phyloP scores from a whole-genome alignment of 495 filamentous ascomycete species.

The Penicillium waksmanii region DNA sequence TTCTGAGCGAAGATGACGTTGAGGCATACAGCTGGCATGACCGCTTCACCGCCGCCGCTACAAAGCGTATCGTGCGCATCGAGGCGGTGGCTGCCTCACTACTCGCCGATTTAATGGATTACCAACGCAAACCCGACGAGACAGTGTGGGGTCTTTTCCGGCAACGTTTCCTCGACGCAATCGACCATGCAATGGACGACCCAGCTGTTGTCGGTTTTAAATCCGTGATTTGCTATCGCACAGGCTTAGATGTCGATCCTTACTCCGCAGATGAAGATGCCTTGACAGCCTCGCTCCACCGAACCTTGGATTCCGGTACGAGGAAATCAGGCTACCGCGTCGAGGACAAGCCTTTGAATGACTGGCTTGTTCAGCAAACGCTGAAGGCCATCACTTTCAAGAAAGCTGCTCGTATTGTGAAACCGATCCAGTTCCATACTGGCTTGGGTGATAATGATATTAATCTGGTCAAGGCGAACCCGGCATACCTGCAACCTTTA shows the following conservation, averaged over 20 bases:
- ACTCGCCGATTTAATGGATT: slow-evolving; percentile 49
- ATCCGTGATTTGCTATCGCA: slow-evolving; percentile 81
- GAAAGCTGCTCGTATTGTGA: slow-evolving; percentile 43
- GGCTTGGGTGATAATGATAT: slow-evolving; percentile 88
- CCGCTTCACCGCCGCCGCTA: slow-evolving; percentile 60
- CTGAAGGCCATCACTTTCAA: slow-evolving; percentile 34
- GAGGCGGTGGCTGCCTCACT: slow-evolving; percentile 74
- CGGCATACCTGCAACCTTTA: slow-evolving; percentile 74
- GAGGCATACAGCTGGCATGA: slow-evolving; percentile 72
- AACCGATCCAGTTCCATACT: slow-evolving; percentile 87
- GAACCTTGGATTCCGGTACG: slow-evolving; percentile 29
- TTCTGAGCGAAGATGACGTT: slow-evolving; percentile 61
- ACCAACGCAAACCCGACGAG: slow-evolving; percentile 25
- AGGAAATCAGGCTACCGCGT: slow-evolving; percentile 52
- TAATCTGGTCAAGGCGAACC: slow-evolving; percentile 68
- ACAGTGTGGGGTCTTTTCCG: slow-evolving; percentile 45
- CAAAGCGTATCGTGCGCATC: slow-evolving; percentile 82
- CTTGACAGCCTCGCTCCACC: slow-evolving; percentile 37
- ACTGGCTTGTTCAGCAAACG: slow-evolving; percentile 63
- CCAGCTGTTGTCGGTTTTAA: slow-evolving; percentile 82
- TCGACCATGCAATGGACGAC: slow-evolving; percentile 60
- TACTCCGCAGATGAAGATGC: slow-evolving; percentile 32
- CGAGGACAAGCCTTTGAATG: slow-evolving; percentile 64
- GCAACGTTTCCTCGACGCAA: slow-evolving; percentile 47
- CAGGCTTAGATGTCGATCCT: slow-evolving; percentile 60